phyloP scores from a whole-genome alignment of 1,284 basidiomycete genomes.

The Cryptococcus depauperatus region DNA sequence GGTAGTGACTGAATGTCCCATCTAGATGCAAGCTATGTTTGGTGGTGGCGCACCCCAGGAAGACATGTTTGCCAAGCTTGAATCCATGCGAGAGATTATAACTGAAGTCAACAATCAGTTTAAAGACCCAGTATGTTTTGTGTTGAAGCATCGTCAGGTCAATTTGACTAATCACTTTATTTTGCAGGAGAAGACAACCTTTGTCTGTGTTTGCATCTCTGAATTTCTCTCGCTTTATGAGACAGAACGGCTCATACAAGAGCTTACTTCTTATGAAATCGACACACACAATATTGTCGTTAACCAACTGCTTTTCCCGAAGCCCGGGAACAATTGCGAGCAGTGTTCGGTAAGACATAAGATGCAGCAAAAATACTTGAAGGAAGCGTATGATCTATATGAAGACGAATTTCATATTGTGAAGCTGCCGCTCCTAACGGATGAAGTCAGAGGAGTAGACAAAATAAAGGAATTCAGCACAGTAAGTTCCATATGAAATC shows the following conservation, averaged over 20 bases:
- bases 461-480: constrained; percentile 84
- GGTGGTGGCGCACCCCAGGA: constrained; percentile 75
- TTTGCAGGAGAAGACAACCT: constrained; percentile 87
- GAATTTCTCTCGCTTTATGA: constrained; percentile 98
- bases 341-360: constrained; percentile 89
- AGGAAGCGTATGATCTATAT: constrained; percentile 89
- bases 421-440: constrained; percentile 83
- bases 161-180: neutral
- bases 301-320: constrained; percentile 93
- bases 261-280: constrained; percentile 91
- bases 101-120: constrained; percentile 99
- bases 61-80: constrained; percentile 97
- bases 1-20: neutral
- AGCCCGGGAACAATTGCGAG: constrained; percentile 83
- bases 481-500: constrained; percentile 18
- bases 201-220: constrained; percentile 97
- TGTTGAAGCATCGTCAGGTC: no score
- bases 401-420: constrained; percentile 96
- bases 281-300: constrained; percentile 99
- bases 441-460: constrained; percentile 91
- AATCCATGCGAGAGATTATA: constrained; percentile 93
- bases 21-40: constrained; percentile 87
- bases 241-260: constrained; percentile 94
- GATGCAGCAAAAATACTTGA: constrained; percentile 97
- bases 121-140: constrained; percentile 86